phyloP scores from a whole-genome alignment of 1,139 yeast species.

The Chernovozyma aurita region DNA sequence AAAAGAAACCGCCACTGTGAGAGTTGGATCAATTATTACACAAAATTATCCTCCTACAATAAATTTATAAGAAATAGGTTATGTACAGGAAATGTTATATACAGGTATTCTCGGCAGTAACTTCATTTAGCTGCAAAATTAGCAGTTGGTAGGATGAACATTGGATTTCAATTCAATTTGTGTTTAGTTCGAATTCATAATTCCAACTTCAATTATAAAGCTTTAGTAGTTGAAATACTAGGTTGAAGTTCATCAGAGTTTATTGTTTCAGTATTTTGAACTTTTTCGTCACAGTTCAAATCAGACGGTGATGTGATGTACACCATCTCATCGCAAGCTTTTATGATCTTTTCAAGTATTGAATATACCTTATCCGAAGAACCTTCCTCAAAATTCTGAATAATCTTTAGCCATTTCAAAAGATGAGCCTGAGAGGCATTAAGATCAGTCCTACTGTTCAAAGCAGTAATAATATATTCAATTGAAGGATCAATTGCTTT shows the following conservation, averaged over 20 bases:
- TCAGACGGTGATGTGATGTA: not conserved
- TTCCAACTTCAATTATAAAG: too few species aligned
- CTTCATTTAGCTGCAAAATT: too few species aligned
- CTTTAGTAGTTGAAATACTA: too few species aligned
- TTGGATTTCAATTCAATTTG: too few species aligned
- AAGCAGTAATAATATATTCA: conserved; percentile 1
- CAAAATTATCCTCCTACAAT: not conserved
- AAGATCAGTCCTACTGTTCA: conserved; percentile 2
- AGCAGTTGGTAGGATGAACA: too few species aligned
- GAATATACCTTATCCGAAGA: conserved; percentile 1
- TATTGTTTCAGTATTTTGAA: too few species aligned
- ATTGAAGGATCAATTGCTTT: conserved; percentile 5
- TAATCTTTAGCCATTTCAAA: conserved; percentile 2
- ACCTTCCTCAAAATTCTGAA: conserved; percentile 2
- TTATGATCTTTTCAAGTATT: not conserved
- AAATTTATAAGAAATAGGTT: too few species aligned
- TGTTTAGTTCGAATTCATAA: too few species aligned
- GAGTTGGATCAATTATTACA: not conserved
- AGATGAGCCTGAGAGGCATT: conserved; percentile 1
- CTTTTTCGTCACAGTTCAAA: too few species aligned
- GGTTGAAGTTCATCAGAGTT: too few species aligned
- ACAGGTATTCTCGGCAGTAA: too few species aligned
- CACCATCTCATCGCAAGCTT: conserved; percentile 1
- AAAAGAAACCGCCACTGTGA: conserved; percentile 3
- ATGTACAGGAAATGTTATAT: not conserved